Percentiles rank a stretch among this genome's conserved stretches.
phyloP scores from a whole-genome alignment of 2,329 filamentous ascomycete genomes.

The Alternaria conjuncta region DNA sequence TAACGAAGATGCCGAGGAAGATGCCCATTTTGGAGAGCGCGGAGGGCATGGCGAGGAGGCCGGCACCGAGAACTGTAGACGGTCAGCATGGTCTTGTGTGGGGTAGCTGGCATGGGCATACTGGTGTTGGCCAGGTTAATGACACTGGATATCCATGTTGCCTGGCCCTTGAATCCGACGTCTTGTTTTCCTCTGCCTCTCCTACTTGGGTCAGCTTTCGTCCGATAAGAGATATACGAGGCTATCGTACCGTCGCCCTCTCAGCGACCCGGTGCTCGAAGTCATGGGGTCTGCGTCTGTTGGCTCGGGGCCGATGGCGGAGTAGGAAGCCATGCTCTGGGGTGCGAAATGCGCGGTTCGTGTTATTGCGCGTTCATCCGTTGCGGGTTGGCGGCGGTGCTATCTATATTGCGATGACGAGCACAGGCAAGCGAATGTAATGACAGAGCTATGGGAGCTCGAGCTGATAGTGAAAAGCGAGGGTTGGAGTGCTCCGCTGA shows the following conservation, averaged over 20 bases:
- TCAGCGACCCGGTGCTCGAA: conserved; percentile 50
- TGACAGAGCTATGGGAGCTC: neutral
- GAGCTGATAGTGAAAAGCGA: conserved; percentile 5
- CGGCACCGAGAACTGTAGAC: conserved; percentile 83
- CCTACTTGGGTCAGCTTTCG: conserved; percentile 49
- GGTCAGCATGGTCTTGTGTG: conserved; percentile 16
- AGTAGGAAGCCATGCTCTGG: conserved; percentile 55
- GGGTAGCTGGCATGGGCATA: conserved; percentile 53
- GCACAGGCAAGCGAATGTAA: conserved; percentile 1
- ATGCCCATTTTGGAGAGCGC: conserved; percentile 97
- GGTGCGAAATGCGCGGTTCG: conserved; percentile 15
- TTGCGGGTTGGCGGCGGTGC: neutral
- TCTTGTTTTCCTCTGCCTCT: conserved; percentile 71
- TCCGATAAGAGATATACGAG: neutral
- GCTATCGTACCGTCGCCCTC: conserved; percentile 42
- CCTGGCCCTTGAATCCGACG: conserved; percentile 72
- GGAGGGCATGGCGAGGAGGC: conserved; percentile 93
- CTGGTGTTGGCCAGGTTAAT: conserved; percentile 97
- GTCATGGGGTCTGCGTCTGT: conserved; percentile 51
- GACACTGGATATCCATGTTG: conserved; percentile 87
- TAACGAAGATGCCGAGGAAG: conserved; percentile 79
- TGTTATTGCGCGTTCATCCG: conserved; percentile 40
- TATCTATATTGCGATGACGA: neutral
- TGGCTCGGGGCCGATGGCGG: conserved; percentile 51
- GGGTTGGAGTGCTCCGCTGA: conserved; percentile 12